phyloP scores from a whole-genome alignment of 352 stramenopile species.

The Phytophthora macrochlamydospora region DNA sequence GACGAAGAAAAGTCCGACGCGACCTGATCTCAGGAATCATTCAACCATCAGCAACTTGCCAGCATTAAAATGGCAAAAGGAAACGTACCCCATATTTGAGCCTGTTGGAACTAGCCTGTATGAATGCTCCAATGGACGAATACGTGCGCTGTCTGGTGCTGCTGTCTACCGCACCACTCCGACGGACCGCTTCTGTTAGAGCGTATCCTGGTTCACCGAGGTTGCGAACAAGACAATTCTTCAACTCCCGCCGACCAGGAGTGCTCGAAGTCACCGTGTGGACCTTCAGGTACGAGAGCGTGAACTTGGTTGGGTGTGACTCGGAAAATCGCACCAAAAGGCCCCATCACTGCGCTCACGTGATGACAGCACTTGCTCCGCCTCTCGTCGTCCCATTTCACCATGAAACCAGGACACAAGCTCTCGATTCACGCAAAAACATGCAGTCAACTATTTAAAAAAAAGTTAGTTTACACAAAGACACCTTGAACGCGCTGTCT shows the following conservation, averaged over 20 bases:
- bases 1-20: conserved; percentile 52
- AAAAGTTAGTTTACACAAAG: no score
- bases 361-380: conserved; percentile 45
- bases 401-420: conserved; percentile 82
- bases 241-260: conserved; percentile 56
- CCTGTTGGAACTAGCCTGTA: conserved; percentile 58
- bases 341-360: conserved; percentile 52
- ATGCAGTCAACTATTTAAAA: conserved; percentile 46
- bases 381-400: conserved; percentile 49
- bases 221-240: conserved; percentile 79
- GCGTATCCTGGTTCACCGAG: conserved; percentile 52
- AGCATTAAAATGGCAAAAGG: not conserved
- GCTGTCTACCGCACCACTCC: conserved; percentile 4
- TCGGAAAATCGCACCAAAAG: conserved; percentile 85
- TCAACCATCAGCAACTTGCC: not conserved
- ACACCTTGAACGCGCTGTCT: not conserved
- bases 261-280: conserved; percentile 35
- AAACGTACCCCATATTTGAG: conserved; percentile 65
- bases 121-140: conserved; percentile 67
- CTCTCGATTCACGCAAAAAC: conserved; percentile 62
- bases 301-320: conserved; percentile 78
- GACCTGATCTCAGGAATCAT: conserved; percentile 32
- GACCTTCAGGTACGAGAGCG: conserved; percentile 80
- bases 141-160: conserved; percentile 47
- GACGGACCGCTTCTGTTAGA: conserved; percentile 47